Percentiles rank a stretch among this genome's conserved stretches.
Conservation (phyloP, 768 basidiomycete species). For the Leucogyrophana mollusca region DNA sequence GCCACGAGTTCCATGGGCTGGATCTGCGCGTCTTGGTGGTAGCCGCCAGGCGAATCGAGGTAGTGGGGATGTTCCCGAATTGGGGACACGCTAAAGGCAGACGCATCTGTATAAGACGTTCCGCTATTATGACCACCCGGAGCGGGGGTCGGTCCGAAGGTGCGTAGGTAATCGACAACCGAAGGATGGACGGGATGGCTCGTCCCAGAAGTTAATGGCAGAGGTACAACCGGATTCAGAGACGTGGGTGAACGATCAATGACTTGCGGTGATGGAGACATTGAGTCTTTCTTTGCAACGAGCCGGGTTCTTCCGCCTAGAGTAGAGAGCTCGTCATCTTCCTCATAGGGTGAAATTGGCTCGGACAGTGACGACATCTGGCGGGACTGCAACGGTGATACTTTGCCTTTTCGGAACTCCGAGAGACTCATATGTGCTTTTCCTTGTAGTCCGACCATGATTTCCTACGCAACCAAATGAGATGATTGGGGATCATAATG, state of each 20-base stretch:
- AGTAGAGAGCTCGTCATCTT: constrained; percentile 62
- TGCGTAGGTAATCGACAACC: constrained; percentile 67
- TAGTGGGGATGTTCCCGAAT: constrained; percentile 18
- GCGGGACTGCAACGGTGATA: constrained; percentile 41
- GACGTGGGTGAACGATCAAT: constrained; percentile 70
- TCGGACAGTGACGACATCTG: constrained; percentile 36
- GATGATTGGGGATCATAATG: background rate
- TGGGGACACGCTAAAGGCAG: constrained; percentile 23
- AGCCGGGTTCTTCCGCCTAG: constrained; percentile 67
- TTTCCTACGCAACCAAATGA: constrained; percentile 37
- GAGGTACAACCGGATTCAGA: constrained; percentile 68
- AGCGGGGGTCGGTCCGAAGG: constrained; percentile 43
- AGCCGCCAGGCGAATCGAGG: constrained; percentile 17
- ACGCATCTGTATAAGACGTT: constrained; percentile 21
- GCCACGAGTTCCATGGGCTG: constrained; percentile 31
- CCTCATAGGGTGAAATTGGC: constrained; percentile 43
- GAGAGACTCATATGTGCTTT: constrained; percentile 66
- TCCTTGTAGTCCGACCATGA: constrained; percentile 63
- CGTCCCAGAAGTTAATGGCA: constrained; percentile 54
- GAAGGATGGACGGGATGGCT: constrained; percentile 55
- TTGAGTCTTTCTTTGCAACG: constrained; percentile 59
- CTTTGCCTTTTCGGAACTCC: constrained; percentile 60
- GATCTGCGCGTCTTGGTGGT: constrained; percentile 14
- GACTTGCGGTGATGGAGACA: constrained; percentile 42
- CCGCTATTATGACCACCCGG: constrained; percentile 18